Base-by-base conservation (phyloP, 768 basidiomycete species). In the Hysterangium stoloniferum region DNA sequence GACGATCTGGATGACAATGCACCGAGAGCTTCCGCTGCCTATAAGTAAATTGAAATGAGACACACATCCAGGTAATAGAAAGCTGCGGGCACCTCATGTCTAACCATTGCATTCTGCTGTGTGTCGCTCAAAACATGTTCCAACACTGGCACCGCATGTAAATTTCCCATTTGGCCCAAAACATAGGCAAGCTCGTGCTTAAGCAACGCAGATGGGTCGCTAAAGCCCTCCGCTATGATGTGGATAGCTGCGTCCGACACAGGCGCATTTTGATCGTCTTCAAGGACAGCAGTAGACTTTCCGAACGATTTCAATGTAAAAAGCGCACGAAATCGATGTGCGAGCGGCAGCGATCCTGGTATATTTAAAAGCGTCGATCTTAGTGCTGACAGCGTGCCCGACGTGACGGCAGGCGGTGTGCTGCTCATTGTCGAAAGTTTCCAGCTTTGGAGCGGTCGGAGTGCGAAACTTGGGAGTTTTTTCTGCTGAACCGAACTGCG, bases 11-110 rank as follows among this genome's bases (percentile, higher is more conserved):
- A 71, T 6, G 88, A 91, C 32, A 98, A 90, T 1, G 96, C 96
- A 34, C 94, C 96, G 73, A 99, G 85, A 7, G 96, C 96, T 68
- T 99, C 96, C n/a, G 96, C 96, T 44, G 95, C 93, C 87, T 94
- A 56, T 41, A 48, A 29, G 50, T 52, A 53, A 60, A 20, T 24
- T 35, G 42, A 56, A 47, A 9, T 25, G 35, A 34, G 13, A 33
- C 28, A 48, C 15, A 38, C 9, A 29, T 40, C n/a, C 40, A 17
- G 24, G 38, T 27, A 32, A 34, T 11, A 19, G 12, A 40, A 35
- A 36, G 20, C 33, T 46, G 17, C 31, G 41, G 58, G 52, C 57
- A 88, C 91, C 77, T 99, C 96, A 69, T 99, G 96, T 48, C 96
- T 75, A 54, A 98, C 96, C 96, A 99, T 99, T 0, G 91, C 84